phyloP scores from a whole-genome alignment of 129 eudicot species.

The Chrysanthemum makinoi region DNA sequence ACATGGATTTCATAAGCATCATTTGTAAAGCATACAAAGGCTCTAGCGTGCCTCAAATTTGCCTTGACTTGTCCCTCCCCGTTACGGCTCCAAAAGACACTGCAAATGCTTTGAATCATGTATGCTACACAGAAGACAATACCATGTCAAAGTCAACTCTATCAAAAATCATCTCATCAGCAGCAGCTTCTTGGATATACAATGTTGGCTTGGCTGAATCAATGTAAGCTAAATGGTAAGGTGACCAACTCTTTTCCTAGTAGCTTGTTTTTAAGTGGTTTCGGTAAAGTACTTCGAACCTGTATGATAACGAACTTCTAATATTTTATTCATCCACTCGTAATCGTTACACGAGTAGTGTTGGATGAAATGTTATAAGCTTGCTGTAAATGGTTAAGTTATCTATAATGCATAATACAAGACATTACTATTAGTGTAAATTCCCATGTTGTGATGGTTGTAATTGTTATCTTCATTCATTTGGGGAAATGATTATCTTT shows the following conservation, averaged over 20 bases:
- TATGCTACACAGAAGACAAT: constrained; percentile 41
- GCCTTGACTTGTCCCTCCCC: constrained; percentile 39
- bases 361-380: constrained; percentile 3
- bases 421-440: not conserved
- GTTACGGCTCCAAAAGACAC: constrained; percentile 17
- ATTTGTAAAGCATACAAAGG: constrained; percentile 84
- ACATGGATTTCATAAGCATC: constrained; percentile 49
- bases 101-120: constrained; percentile 28
- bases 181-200: constrained; percentile 35
- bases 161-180: constrained; percentile 26
- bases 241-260: not conserved
- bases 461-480: too few relatives aligned
- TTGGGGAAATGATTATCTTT: too few relatives aligned
- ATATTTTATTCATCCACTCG: not conserved
- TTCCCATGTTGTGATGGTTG: too few relatives aligned
- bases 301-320: not conserved
- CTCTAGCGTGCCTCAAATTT: constrained; percentile 48
- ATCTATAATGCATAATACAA: not conserved
- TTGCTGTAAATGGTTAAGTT: not conserved
- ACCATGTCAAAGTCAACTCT: constrained; percentile 31
- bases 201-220: constrained; percentile 32
- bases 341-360: not conserved
- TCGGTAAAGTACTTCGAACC: not conserved
- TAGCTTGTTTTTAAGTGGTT: constrained; percentile 1
- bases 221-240: constrained; percentile 24